Conservation (phyloP, 768 basidiomycete species). For the Myochromella boudieri region DNA sequence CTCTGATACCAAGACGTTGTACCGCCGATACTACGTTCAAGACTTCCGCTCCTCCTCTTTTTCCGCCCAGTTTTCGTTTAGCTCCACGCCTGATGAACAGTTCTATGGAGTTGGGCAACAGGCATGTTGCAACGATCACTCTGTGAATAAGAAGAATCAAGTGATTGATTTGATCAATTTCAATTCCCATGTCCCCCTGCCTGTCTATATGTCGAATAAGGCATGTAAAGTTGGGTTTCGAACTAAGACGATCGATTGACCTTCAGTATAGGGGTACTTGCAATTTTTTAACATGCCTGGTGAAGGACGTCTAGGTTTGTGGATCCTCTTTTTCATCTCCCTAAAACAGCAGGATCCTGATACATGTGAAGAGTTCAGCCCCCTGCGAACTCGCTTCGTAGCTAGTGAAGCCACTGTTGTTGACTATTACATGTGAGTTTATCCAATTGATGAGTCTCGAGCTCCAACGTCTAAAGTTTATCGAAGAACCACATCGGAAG, state of each 20-base stretch:
- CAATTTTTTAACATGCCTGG: slow-evolving; percentile 37
- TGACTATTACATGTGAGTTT: slow-evolving; percentile 33
- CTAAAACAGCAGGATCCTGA: too few species aligned
- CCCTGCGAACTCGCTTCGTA: slow-evolving; percentile 30
- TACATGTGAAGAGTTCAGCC: slow-evolving; percentile 36
- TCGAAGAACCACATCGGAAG: slow-evolving; percentile 30
- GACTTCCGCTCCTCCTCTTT: slow-evolving; percentile 31
- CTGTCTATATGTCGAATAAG: slow-evolving; percentile 38
- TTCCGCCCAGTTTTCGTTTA: slow-evolving; percentile 30
- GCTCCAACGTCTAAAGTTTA: background rate
- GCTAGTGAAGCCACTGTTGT: slow-evolving; percentile 31
- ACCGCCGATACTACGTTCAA: slow-evolving; percentile 29
- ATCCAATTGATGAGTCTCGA: background rate
- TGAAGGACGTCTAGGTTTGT: slow-evolving; percentile 31
- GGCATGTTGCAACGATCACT: slow-evolving; percentile 34
- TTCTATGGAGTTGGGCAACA: slow-evolving; percentile 38
- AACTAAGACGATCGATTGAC: background rate
- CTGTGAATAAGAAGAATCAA: slow-evolving; percentile 38
- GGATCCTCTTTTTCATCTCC: background rate
- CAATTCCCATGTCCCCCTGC: slow-evolving; percentile 34
- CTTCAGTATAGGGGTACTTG: slow-evolving; percentile 28
- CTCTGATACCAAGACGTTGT: slow-evolving; percentile 29
- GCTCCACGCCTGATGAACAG: slow-evolving; percentile 30
- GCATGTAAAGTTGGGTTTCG: slow-evolving; percentile 8
- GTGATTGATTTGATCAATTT: slow-evolving; percentile 36